These are phyloP conservation scores for Starmerella bombi DNA, from an alignment of 805 yeast species.

Conservation along the genomic window DNA sequence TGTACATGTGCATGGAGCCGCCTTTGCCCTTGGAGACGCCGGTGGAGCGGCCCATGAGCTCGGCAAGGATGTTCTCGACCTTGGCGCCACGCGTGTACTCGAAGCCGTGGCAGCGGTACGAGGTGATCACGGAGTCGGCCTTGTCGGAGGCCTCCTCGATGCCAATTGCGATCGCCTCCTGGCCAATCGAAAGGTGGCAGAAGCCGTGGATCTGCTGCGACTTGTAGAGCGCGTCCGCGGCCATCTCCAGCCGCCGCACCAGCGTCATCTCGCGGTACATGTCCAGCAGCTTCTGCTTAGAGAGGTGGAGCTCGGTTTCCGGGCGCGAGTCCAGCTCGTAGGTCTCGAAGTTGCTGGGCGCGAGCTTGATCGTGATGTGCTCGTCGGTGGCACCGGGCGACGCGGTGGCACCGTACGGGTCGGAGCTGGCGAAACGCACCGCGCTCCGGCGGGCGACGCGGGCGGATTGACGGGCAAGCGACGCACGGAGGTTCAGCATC, in stretches of 20 bases:
- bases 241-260: conserved; percentile 93
- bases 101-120: conserved; percentile 98
- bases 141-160: conserved; percentile 84
- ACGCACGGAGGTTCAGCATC: conserved; percentile 14
- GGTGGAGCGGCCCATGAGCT: conserved; percentile 88
- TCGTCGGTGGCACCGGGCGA: conserved; percentile 15
- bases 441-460: conserved; percentile 7
- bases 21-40: conserved; percentile 98
- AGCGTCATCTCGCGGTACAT: conserved; percentile 95
- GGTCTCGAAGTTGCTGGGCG: conserved; percentile 72
- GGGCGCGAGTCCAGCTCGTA: conserved; percentile 62
- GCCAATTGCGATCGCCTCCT: conserved; percentile 98
- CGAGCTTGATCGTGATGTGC: conserved; percentile 34
- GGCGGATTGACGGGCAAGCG: conserved; percentile 3
- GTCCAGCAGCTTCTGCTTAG: conserved; percentile 64
- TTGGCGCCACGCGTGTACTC: conserved; percentile 93
- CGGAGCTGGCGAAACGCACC: conserved; percentile 13
- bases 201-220: conserved; percentile 98
- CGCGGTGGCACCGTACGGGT: conserved; percentile 17
- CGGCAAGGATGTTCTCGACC: conserved; percentile 81
- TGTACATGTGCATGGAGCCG: conserved; percentile 99
- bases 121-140: conserved; percentile 82
- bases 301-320: conserved; percentile 57
- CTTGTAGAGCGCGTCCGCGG: conserved; percentile 93
- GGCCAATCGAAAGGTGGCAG: conserved; percentile 97